Evolutionary conservation across 768 basidiomycete species (phyloP), one percentile per base, ranked within the genome.

Genomic region (Rhizopogon vulgaris): DNA sequence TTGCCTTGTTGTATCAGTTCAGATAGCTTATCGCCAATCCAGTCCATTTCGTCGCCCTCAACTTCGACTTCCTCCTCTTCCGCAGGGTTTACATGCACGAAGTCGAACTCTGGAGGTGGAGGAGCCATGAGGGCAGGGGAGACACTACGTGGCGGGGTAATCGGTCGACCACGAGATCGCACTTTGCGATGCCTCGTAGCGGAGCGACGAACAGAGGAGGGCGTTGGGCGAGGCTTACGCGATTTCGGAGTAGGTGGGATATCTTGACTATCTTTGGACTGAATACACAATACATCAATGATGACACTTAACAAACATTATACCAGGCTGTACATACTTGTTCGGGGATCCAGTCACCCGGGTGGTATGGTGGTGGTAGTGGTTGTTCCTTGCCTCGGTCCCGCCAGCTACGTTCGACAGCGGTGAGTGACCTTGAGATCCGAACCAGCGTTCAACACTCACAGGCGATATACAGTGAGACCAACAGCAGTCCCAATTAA

Each of bases 401-500:
- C 70, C 85, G 77, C 90, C 90, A 90, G 66, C 89, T 90, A 55
- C 9, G 6, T 12, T 51, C 25, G 22, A 38, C 18, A 27, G 3
- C 12, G 54, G 54, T 47, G 52, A 9, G 39, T 45, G 18, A 50
- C 49, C 25, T 27, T 36, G 12, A 39, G 42, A 27, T 52, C 25
- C 34, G 18, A 17, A 43, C 43, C 3, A 27, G 38, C 34, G 11
- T 45, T 38, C 11, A 28, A 36, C 32, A 78, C 87, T 73, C 65
- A 91, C 90, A 92, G 73, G 68, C 87, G 80, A 71, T 90, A 93
- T 38, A 90, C 87, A 41, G 89, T 90, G 56, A 91, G 76, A 53
- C 90, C 90, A 48, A 93, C 90, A 14, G 90, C 90, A 18, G 87
- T 85, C 52, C 90, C 87, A 54, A 93, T 87, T 53, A 93, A 78